These are phyloP conservation scores for Ceratonia siliqua DNA, from an alignment of 306 rosid species.

Conservation along the genomic window DNA sequence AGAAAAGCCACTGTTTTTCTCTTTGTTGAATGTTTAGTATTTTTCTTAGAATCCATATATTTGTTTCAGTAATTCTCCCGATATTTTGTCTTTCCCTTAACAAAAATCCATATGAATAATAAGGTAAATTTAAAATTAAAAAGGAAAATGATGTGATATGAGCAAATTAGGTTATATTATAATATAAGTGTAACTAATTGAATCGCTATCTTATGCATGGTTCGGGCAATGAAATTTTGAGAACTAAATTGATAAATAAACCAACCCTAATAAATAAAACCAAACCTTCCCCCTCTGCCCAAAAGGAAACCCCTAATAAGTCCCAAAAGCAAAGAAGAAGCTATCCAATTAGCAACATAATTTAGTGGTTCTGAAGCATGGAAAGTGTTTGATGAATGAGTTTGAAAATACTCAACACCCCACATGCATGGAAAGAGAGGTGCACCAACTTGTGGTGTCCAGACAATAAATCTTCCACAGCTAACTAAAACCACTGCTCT, in stretches of 20 bases:
- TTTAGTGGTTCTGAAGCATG: neutral
- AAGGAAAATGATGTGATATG: too few species aligned
- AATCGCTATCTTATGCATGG: neutral
- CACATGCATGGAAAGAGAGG: conserved; percentile 21
- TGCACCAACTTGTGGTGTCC: neutral
- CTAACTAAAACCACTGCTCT: neutral
- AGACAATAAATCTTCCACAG: neutral
- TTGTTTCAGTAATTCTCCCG: too few species aligned
- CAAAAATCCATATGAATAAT: neutral
- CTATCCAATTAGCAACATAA: neutral
- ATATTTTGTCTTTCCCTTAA: neutral
- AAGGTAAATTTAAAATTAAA: too few species aligned
- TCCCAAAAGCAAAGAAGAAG: neutral
- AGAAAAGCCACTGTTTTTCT: too few species aligned
- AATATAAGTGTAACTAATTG: neutral
- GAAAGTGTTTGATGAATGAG: neutral
- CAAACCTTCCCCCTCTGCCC: neutral
- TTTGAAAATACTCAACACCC: neutral
- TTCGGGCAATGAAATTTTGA: neutral
- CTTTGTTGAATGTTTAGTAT: too few species aligned
- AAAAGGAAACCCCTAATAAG: neutral
- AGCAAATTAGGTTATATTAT: too few species aligned
- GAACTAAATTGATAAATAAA: neutral
- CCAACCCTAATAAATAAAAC: neutral
- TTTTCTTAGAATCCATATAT: too few species aligned